Evolutionary conservation across 441 rosid species (phyloP).

Genomic region (Breynia disticha): DNA sequence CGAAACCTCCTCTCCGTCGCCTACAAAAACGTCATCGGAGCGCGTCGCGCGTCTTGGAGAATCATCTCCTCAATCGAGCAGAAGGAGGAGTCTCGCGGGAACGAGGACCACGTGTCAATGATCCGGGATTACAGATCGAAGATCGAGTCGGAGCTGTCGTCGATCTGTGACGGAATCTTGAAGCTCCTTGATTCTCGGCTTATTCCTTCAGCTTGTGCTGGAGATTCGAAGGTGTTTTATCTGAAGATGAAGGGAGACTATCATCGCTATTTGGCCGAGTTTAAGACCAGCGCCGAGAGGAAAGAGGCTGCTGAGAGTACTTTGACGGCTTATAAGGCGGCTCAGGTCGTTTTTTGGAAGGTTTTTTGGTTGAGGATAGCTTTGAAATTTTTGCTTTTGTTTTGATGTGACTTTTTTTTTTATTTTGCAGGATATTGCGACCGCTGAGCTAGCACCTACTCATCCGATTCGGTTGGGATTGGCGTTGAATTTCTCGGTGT

Average conservation of each 20-base stretch:
- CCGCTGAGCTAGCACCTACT: constrained; percentile 73
- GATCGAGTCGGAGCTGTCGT: constrained; percentile 75
- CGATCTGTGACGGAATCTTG: constrained; percentile 82
- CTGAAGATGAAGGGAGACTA: constrained; percentile 96
- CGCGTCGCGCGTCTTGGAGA: constrained; percentile 94
- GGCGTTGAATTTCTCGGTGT: constrained; percentile 94
- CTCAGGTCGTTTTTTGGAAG: constrained; percentile 72
- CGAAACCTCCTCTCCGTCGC: constrained; percentile 89
- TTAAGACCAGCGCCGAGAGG: constrained; percentile 79
- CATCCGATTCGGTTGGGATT: constrained; percentile 91
- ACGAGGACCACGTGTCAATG: constrained; percentile 55
- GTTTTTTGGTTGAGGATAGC: not conserved
- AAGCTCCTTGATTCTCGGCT: constrained; percentile 74
- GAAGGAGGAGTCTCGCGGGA: constrained; percentile 89
- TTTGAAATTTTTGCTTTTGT: not conserved
- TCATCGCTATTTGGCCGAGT: constrained; percentile 83
- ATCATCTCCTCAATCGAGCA: constrained; percentile 91
- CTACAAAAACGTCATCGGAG: constrained; percentile 92
- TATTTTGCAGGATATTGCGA: constrained; percentile 68
- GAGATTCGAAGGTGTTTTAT: constrained; percentile 91
- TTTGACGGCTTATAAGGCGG: constrained; percentile 79
- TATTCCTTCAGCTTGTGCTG: constrained; percentile 62
- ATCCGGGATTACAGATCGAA: constrained; percentile 76
- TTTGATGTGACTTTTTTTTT: not conserved
- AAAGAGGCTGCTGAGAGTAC: constrained; percentile 96